These are phyloP conservation scores for Tulasnella sp. DNA, from an alignment of 768 basidiomycete species.

Conservation along the genomic window DNA sequence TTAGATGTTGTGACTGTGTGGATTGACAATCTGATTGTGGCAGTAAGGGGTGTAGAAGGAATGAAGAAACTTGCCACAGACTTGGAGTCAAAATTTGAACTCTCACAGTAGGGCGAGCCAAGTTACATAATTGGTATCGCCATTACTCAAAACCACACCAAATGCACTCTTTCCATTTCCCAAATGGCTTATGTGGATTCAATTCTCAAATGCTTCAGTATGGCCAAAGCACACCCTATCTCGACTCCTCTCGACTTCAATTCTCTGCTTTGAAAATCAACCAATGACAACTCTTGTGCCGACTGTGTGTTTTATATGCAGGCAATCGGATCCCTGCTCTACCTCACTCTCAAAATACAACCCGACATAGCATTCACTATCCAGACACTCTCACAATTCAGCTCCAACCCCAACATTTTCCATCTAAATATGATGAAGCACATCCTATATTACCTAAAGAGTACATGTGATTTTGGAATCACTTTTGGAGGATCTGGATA, in stretches of 20 bases:
- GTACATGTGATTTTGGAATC: too few species aligned
- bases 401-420: too few species aligned
- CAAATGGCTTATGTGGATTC: slow-evolving; percentile 16
- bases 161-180: background rate
- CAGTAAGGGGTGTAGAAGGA: background rate
- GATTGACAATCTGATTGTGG: slow-evolving; percentile 28
- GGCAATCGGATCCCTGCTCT: slow-evolving; percentile 26
- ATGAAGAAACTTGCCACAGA: background rate
- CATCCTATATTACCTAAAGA: too few species aligned
- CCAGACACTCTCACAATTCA: slow-evolving; percentile 20
- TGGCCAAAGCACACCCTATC: slow-evolving; percentile 7
- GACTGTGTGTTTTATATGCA: slow-evolving; percentile 14
- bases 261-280: background rate
- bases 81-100: background rate
- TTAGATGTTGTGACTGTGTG: slow-evolving; percentile 26
- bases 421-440: too few species aligned
- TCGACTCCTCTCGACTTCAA: slow-evolving; percentile 15
- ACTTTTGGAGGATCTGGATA: too few species aligned
- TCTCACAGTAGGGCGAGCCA: slow-evolving; percentile 13
- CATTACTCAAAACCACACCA: slow-evolving; percentile 22
- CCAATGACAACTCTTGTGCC: background rate
- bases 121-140: slow-evolving; percentile 30
- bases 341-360: slow-evolving; percentile 22
- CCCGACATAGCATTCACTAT: slow-evolving; percentile 27
- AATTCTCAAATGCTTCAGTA: slow-evolving; percentile 13